Percentiles rank a stretch among this genome's conserved stretches.
Conservation (phyloP, 441 rosid species). For the Populus tomentosa region DNA sequence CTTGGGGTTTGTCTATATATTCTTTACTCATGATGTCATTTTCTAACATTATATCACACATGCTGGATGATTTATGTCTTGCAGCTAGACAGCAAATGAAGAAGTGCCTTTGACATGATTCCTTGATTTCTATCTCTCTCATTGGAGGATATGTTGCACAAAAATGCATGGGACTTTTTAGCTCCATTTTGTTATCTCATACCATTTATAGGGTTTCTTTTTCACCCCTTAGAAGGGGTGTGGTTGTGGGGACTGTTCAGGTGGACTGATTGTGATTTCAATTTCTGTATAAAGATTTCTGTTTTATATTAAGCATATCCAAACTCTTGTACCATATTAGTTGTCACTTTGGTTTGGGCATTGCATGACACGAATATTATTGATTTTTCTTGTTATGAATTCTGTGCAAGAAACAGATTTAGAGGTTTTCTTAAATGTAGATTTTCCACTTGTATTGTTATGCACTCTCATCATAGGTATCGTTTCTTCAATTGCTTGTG, state of each 20-base stretch:
- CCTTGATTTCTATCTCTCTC: background rate
- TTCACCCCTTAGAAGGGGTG: background rate
- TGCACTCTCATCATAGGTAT: background rate
- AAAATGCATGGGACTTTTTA: background rate
- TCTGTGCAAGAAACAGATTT: background rate
- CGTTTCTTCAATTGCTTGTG: background rate
- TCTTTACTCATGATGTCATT: conserved; percentile 18
- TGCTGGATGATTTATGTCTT: background rate
- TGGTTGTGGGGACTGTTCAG: background rate
- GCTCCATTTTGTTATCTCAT: background rate
- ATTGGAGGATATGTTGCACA: background rate
- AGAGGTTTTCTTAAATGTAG: background rate
- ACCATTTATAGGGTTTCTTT: background rate
- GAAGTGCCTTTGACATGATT: background rate
- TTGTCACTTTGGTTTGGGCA: background rate
- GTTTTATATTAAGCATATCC: background rate
- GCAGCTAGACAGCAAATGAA: background rate
- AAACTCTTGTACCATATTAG: background rate
- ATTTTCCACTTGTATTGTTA: background rate
- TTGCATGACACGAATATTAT: background rate
- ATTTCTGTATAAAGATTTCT: background rate
- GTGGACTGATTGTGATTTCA: background rate
- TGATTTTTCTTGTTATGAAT: background rate
- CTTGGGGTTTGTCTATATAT: conserved; percentile 68
- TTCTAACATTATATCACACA: conserved; percentile 1